These are phyloP conservation scores for Saccharomyces pastorianus DNA, from an alignment of 1,139 yeast species.

Conservation along the genomic window DNA sequence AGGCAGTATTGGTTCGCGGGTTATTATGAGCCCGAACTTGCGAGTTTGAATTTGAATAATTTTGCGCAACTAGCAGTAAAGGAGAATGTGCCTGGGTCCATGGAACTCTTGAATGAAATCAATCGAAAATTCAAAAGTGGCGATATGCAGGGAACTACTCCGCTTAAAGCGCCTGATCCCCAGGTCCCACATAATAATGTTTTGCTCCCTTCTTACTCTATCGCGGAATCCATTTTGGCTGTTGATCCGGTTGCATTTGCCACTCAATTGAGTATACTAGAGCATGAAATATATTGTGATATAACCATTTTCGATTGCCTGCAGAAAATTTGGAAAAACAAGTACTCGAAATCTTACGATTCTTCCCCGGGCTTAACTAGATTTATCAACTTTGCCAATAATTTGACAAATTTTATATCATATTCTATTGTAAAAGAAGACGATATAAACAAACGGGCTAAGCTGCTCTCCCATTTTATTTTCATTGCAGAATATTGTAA, in stretches of 20 bases:
- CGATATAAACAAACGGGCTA: slow-evolving; percentile 63
- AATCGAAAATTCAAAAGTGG: slow-evolving; percentile 14
- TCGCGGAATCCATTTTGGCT: background rate
- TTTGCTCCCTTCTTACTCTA: background rate
- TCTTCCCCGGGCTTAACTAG: slow-evolving; percentile 47
- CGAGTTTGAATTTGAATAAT: slow-evolving; percentile 41
- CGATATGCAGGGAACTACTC: background rate
- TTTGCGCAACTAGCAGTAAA: slow-evolving; percentile 48
- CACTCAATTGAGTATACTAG: slow-evolving; percentile 74
- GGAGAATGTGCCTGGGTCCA: slow-evolving; percentile 40
- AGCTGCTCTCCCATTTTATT: slow-evolving; percentile 64
- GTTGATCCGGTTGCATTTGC: slow-evolving; percentile 43
- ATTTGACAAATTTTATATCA: slow-evolving; percentile 76
- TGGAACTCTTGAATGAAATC: slow-evolving; percentile 28
- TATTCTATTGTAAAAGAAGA: slow-evolving; percentile 59
- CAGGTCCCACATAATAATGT: background rate
- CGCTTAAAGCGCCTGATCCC: background rate
- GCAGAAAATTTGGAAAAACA: slow-evolving; percentile 71
- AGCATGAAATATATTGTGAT: slow-evolving; percentile 57
- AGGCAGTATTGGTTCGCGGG: slow-evolving; percentile 73
- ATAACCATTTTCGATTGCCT: slow-evolving; percentile 72
- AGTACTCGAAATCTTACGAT: slow-evolving; percentile 48
- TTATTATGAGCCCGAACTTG: slow-evolving; percentile 45
- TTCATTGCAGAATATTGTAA: slow-evolving; percentile 76
- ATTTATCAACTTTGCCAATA: slow-evolving; percentile 73